Conservation (phyloP, 1,284 basidiomycete genomes). For the Malassezia cuniculi region DNA sequence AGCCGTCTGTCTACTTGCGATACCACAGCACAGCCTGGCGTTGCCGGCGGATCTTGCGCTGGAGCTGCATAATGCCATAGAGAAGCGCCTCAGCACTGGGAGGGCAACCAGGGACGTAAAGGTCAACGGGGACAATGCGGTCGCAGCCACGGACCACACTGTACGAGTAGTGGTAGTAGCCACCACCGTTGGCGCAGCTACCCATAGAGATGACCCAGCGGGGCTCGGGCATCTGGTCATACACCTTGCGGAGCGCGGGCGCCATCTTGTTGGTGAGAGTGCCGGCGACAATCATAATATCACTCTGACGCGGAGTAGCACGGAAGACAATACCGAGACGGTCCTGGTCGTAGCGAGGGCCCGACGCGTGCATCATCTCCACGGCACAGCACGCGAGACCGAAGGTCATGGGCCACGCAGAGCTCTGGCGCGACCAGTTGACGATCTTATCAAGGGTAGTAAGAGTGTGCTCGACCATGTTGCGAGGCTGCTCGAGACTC, state of each 20-base stretch:
- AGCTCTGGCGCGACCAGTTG: conserved; percentile 94
- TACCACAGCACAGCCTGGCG: conserved; percentile 83
- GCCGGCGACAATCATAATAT: conserved; percentile 99
- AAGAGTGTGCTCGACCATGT: conserved; percentile 88
- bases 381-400: conserved; percentile 97
- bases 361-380: conserved; percentile 83
- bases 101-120: conserved; percentile 70
- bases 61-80: conserved; percentile 61
- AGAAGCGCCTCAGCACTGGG: conserved; percentile 73
- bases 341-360: conserved; percentile 96
- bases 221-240: conserved; percentile 45
- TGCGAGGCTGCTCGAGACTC: conserved; percentile 72
- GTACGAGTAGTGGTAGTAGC: conserved; percentile 91
- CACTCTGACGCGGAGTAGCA: conserved; percentile 90
- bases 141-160: conserved; percentile 99
- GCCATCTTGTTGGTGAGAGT: conserved; percentile 99
- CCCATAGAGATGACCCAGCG: conserved; percentile 98
- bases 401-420: conserved; percentile 99
- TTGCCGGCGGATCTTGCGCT: conserved; percentile 88
- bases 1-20: conserved; percentile 40
- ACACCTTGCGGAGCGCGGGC: conserved; percentile 49
- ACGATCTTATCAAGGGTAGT: conserved; percentile 91
- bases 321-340: conserved; percentile 94
- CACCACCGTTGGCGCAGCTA: conserved; percentile 94
- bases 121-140: conserved; percentile 94